Evolutionary conservation across 768 basidiomycete species (phyloP).

Genomic region (Leccinellum luteum): DNA sequence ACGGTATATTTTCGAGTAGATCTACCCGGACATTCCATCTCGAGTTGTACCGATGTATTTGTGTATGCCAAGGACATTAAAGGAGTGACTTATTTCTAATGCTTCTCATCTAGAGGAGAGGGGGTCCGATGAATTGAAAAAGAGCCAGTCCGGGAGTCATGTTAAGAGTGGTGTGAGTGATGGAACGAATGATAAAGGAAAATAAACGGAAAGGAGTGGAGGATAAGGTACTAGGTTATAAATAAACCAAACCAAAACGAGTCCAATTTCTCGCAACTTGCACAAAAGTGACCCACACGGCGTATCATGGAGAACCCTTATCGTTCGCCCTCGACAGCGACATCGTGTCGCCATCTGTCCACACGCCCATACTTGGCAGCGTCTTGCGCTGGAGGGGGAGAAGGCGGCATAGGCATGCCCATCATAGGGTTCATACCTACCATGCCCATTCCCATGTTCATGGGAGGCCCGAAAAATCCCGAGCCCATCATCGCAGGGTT

Average conservation of each 20-base stretch:
- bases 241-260: slow-evolving; percentile 11
- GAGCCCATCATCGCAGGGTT: slow-evolving; percentile 64
- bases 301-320: slow-evolving; percentile 16
- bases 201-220: neutral
- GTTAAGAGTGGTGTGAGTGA: slow-evolving; percentile 1
- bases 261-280: slow-evolving; percentile 9
- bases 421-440: slow-evolving; percentile 46
- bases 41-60: slow-evolving; percentile 36
- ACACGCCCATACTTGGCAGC: slow-evolving; percentile 66
- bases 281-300: slow-evolving; percentile 2
- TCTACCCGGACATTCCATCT: slow-evolving; percentile 33
- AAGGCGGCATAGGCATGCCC: slow-evolving; percentile 39
- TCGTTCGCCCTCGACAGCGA: slow-evolving; percentile 64
- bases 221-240: neutral
- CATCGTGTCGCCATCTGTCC: slow-evolving; percentile 79
- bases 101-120: neutral
- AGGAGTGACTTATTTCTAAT: slow-evolving; percentile 37
- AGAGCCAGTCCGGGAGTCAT: neutral
- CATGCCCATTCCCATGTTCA: slow-evolving; percentile 38
- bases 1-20: slow-evolving; percentile 36
- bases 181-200: neutral
- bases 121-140: neutral
- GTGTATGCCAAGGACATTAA: slow-evolving; percentile 34
- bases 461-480: slow-evolving; percentile 62
- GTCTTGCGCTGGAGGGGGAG: slow-evolving; percentile 65